Conservation (phyloP, 768 basidiomycete species). For the Glaciozyma martinii region DNA sequence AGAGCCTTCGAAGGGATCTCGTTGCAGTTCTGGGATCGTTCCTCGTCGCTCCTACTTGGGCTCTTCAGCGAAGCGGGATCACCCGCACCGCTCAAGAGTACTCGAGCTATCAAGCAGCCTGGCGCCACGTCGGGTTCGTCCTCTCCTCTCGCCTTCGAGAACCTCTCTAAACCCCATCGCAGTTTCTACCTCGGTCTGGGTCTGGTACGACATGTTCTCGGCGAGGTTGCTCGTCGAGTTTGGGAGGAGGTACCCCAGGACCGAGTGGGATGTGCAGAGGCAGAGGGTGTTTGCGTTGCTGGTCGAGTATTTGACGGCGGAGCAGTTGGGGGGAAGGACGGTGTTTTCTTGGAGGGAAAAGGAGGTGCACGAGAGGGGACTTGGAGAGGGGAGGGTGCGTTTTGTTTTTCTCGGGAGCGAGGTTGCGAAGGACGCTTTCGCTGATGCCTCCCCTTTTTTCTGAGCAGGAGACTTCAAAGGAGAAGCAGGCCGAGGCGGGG, state of each 20-base stretch:
- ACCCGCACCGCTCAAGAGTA: slow-evolving; percentile 32
- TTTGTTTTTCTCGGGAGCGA: too few species aligned
- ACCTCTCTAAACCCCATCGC: background rate
- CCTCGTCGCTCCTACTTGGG: slow-evolving; percentile 38
- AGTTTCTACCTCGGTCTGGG: slow-evolving; percentile 40
- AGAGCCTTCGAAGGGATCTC: slow-evolving; percentile 32
- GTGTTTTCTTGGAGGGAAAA: slow-evolving; percentile 33
- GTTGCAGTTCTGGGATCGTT: slow-evolving; percentile 38
- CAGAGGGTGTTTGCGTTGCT: slow-evolving; percentile 28
- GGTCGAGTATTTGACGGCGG: slow-evolving; percentile 34
- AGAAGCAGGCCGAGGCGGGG: too few species aligned
- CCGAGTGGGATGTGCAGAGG: slow-evolving; percentile 35
- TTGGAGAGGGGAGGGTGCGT: slow-evolving; percentile 7
- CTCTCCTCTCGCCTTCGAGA: background rate
- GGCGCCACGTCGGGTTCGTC: slow-evolving; percentile 39
- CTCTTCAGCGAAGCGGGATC: slow-evolving; percentile 34
- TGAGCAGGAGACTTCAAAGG: too few species aligned
- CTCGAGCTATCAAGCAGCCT: slow-evolving; percentile 33
- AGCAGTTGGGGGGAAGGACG: slow-evolving; percentile 36
- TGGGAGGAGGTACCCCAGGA: slow-evolving; percentile 23
- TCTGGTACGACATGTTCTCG: slow-evolving; percentile 5
- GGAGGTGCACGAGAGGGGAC: slow-evolving; percentile 20
- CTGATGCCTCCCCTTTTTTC: too few species aligned
- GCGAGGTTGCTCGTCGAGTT: slow-evolving; percentile 30
- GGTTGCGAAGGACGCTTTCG: too few species aligned